Evolutionary conservation across 495 filamentous ascomycete species (phyloP), one percentile per base, ranked within the genome.

Genomic region (Tuber umbilicatum): DNA sequence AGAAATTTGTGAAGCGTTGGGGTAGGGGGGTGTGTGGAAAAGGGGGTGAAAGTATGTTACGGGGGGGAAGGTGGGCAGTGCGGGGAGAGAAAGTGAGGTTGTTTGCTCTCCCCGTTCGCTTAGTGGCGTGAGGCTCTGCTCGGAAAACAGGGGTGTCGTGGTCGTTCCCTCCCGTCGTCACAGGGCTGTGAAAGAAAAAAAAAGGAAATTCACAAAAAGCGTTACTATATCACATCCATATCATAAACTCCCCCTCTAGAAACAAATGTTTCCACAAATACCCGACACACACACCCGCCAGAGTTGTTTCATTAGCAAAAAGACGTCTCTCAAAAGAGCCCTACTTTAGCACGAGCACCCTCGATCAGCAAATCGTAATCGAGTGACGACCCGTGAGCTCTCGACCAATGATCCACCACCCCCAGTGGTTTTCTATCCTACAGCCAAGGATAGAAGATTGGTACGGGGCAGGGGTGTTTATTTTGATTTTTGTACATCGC

Each of bases 311-410:
- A 64, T 64, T 64, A 64, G 14, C 31, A 17, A 35, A 64, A 64
- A 64, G 31, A 17, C 12, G 27, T 19, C 35, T 64, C 55, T 64
- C 55, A 64, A 64, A 64, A 64, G 55, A 64, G 55, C 55, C 27
- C 55, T 35, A 35, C 27, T n/a, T n/a, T 3, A 35, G 55, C 16
- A 27, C 45, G 5, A n/a, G 41, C 10, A 27, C 12, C 55, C 14
- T 35, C 55, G 55, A 64, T 64, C 55, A 64, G 55, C 55, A 64
- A 64, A 64, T 64, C 27, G 55, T 14, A 64, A 64, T 64, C 55
- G 55, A 64, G 55, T 35, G 27, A 64, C 55, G 27, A 31, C 31
- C 27, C 27, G 55, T 64, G 55, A 64, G 7, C 35, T 35, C 27
- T 27, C 31, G 0, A 64, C 55, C 55, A 64, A 64, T 64, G 55